These are phyloP conservation scores for Aspergillus ustus DNA, from an alignment of 2,329 filamentous ascomycete genomes.

Conservation along the genomic window DNA sequence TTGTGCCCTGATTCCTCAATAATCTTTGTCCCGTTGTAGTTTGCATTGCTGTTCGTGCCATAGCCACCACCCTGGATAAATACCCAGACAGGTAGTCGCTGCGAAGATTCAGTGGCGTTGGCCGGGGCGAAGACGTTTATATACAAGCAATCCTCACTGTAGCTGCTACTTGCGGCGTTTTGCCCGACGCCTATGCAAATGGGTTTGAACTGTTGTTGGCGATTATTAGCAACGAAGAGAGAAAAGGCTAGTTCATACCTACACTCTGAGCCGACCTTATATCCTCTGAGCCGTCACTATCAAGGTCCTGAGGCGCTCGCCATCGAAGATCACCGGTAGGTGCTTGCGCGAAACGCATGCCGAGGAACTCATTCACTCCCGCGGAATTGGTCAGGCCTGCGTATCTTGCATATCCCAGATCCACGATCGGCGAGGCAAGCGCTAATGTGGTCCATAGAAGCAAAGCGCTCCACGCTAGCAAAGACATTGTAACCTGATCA, in stretches of 20 bases:
- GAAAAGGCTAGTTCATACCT: slow-evolving; percentile 53
- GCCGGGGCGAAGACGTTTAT: slow-evolving; percentile 33
- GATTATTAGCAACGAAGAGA: background rate
- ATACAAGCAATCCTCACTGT: slow-evolving; percentile 33
- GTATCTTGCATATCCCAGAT: slow-evolving; percentile 68
- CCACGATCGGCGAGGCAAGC: slow-evolving; percentile 43
- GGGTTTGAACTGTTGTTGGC: slow-evolving; percentile 26
- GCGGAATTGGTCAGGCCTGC: slow-evolving; percentile 56
- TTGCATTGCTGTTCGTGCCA: slow-evolving; percentile 52
- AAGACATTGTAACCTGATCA: too few relatives aligned
- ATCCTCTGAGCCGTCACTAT: background rate
- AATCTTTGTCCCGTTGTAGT: slow-evolving; percentile 62
- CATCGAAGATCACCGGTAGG: slow-evolving; percentile 68
- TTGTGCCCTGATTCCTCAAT: slow-evolving; percentile 58
- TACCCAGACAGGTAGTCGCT: slow-evolving; percentile 63
- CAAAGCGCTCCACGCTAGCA: too few relatives aligned
- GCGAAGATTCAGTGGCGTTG: slow-evolving; percentile 19
- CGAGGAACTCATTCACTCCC: slow-evolving; percentile 70
- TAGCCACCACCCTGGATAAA: slow-evolving; percentile 63
- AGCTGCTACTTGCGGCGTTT: slow-evolving; percentile 45
- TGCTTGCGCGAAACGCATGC: slow-evolving; percentile 70
- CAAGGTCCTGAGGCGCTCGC: slow-evolving; percentile 64
- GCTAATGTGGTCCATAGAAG: too few relatives aligned
- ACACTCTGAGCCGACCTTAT: slow-evolving; percentile 42
- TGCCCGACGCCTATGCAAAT: slow-evolving; percentile 69